Base-by-base conservation (phyloP, 192 early-diverging fungal genomes). In the Paraglomus brasilianum region DNA sequence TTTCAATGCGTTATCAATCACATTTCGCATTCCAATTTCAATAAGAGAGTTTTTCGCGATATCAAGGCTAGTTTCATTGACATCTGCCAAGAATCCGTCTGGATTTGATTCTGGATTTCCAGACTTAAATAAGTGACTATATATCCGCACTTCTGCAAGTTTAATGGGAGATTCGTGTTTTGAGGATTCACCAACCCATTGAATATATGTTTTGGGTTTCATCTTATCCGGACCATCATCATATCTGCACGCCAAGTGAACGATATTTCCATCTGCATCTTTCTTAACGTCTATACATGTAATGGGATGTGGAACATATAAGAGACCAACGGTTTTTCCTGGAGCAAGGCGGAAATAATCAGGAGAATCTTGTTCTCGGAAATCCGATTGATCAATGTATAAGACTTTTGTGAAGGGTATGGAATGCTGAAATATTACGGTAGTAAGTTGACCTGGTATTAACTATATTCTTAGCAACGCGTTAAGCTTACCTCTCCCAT, bases 201-300 rank as follows among this genome's bases (percentile, higher is more conserved):
- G 98, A 81, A 99, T 98, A 79, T 91, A 98, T 3, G 98, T 90
- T 86, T 97, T 99, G 61, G 98, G 94, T 81, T 93, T 92, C 70
- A 77, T 83, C 72, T 83, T 82, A 19, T 78, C 84, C 1, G 60
- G 66, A 21, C 71, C 81, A 72, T 89, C 87, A 66, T 96, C 92
- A 74, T 94, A 95, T 43, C 81, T 81, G 60, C 91, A 94, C 45
- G 87, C 78, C 38, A 99, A 72, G 76, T 96, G 92, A 19, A 83
- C 77, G 62, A 98, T 80, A 66, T 92, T 89, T 52, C 98, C 98
- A 47, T 83, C 74, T 5, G 80, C 78, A 77, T 93, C 89, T 74
- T 88, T 89, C 22, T 89, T 83, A 9, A 93, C 87, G 15, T 85
- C 86, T 7, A 84, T 86, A 74, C 91, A 95, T 5, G 88, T 91